Percentiles rank a stretch among this genome's conserved stretches.
phyloP scores from a whole-genome alignment of 140 eudicot genomes.

The Flaveria floridana region DNA sequence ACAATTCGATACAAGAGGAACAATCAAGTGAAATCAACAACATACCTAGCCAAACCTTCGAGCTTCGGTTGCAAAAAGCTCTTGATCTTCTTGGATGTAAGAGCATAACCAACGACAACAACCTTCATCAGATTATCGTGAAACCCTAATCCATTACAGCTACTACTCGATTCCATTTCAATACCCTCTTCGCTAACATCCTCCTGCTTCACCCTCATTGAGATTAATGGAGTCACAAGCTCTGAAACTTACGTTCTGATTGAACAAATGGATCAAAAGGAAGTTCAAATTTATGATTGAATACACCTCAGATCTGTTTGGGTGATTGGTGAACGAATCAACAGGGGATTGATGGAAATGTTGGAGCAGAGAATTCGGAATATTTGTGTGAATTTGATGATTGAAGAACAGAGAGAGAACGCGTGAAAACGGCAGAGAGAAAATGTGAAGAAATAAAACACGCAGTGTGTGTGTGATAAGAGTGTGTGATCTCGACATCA shows the following conservation, averaged over 20 bases:
- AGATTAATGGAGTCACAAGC: no score
- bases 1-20: neutral
- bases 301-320: neutral
- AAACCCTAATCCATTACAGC: conserved; percentile 30
- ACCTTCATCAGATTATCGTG: conserved; percentile 38
- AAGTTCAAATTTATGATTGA: conserved; percentile 20
- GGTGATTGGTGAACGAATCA: conserved; percentile 6
- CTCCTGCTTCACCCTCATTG: conserved; percentile 43
- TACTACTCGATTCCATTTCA: conserved; percentile 37
- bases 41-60: conserved; percentile 79
- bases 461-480: neutral
- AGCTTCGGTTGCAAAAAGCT: conserved; percentile 91
- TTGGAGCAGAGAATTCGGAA: conserved; percentile 26
- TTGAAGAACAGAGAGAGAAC: neutral
- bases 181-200: conserved; percentile 35
- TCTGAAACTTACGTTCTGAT: neutral
- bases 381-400: neutral
- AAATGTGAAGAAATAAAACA: conserved; percentile 9
- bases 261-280: conserved; percentile 14
- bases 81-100: conserved; percentile 81
- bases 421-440: conserved; percentile 25
- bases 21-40: neutral
- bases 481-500: neutral
- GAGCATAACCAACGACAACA: conserved; percentile 91
- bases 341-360: conserved; percentile 11